Evolutionary conservation across 306 rosid species (phyloP).

Genomic region (Fragaria ananassa): DNA sequence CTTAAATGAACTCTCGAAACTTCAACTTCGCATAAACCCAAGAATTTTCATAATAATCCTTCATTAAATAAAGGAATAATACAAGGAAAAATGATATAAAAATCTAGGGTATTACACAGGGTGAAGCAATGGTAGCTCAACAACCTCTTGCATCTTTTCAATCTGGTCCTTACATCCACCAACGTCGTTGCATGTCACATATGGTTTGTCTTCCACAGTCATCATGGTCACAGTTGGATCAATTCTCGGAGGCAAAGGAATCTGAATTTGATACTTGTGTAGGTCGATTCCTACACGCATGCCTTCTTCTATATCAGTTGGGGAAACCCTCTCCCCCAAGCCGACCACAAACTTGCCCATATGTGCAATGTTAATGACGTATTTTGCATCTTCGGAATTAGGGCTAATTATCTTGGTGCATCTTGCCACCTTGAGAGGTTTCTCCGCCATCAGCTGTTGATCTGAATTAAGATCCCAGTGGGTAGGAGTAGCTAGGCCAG

Average conservation of each 20-base stretch:
- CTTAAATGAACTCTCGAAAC: too few species aligned
- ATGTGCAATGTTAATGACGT: constrained; percentile 62
- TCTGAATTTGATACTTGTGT: constrained; percentile 89
- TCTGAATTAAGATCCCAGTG: constrained; percentile 99
- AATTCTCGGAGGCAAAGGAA: constrained; percentile 93
- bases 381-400: constrained; percentile 92
- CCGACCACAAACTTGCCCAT: constrained; percentile 96
- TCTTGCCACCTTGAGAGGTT: constrained; percentile 97
- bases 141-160: constrained; percentile 98
- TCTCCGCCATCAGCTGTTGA: constrained; percentile 96
- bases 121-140: constrained; percentile 98
- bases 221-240: constrained; percentile 98
- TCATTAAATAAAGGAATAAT: too few species aligned
- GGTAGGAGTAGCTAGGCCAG: constrained; percentile 96
- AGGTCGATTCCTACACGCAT: constrained; percentile 98
- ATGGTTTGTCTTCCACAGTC: constrained; percentile 97
- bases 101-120: too few species aligned
- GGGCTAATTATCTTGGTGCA: constrained; percentile 97
- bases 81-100: too few species aligned
- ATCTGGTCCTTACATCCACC: constrained; percentile 98
- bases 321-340: constrained; percentile 91
- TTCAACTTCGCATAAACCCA: too few species aligned
- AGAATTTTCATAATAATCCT: too few species aligned
- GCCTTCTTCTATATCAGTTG: constrained; percentile 98
- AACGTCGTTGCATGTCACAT: constrained; percentile 94